A percentile compares a stretch with the other conserved stretches of the same genome.
phyloP scores from a whole-genome alignment of 2,329 filamentous ascomycete genomes.

The Pestalotiopsis sp. region DNA sequence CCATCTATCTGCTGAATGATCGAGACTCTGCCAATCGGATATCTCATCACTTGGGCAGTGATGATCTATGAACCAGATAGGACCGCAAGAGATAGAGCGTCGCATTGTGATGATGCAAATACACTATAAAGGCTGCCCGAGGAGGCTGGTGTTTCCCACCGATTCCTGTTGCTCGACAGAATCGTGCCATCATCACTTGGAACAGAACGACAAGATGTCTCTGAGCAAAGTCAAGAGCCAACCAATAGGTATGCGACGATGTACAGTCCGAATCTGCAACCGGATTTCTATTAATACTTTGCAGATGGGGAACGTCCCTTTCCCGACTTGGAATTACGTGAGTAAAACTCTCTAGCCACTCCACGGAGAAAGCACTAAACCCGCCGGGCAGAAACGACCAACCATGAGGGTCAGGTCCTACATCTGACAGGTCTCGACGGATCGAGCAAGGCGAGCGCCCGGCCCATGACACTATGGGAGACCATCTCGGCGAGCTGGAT shows the following conservation, averaged over 20 bases:
- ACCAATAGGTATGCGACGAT: not conserved
- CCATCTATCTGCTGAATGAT: not conserved
- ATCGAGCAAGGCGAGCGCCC: not conserved
- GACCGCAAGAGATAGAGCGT: not conserved
- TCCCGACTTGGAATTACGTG: not conserved
- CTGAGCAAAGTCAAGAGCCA: not conserved
- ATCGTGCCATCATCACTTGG: not conserved
- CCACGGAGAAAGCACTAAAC: not conserved
- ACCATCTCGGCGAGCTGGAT: constrained; percentile 2
- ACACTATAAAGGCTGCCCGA: not conserved
- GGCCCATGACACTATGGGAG: constrained; percentile 1
- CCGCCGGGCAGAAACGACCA: not conserved
- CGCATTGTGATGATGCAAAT: not conserved
- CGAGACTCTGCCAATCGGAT: not conserved
- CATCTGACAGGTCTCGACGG: not conserved
- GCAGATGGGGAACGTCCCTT: not conserved
- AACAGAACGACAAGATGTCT: not conserved
- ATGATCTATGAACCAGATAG: not conserved
- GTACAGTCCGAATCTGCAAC: not conserved
- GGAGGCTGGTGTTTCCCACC: not conserved
- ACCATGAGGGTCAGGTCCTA: not conserved
- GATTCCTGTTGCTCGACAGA: not conserved
- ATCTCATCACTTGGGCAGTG: not conserved
- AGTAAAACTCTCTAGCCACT: not conserved
- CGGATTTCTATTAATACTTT: not conserved